Conservation (phyloP, 1,139 yeast genomes). For the Lodderomyces margitis region DNA sequence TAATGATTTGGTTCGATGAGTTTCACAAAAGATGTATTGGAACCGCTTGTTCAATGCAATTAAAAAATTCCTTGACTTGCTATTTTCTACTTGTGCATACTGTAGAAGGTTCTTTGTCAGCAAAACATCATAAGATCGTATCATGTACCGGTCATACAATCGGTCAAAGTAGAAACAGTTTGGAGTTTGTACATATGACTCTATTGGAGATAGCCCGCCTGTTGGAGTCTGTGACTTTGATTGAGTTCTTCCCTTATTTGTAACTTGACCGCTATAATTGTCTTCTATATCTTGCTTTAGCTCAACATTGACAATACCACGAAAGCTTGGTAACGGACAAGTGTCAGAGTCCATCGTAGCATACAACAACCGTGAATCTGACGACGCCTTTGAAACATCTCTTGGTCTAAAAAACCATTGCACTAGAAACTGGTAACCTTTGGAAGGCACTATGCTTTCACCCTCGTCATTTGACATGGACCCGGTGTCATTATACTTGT, state of each 20-base stretch:
- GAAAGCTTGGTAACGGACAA: slow-evolving; percentile 71
- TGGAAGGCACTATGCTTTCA: slow-evolving; percentile 33
- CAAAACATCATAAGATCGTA: slow-evolving; percentile 73
- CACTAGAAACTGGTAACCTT: slow-evolving; percentile 59
- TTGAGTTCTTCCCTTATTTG: slow-evolving; percentile 6
- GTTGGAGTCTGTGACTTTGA: slow-evolving; percentile 1
- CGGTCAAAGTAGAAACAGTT: slow-evolving; percentile 83
- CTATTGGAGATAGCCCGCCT: slow-evolving; percentile 26
- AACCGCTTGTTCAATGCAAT: slow-evolving; percentile 66
- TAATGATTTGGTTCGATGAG: slow-evolving; percentile 64
- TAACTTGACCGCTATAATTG: slow-evolving; percentile 12
- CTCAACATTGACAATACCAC: slow-evolving; percentile 73
- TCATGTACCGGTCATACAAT: slow-evolving; percentile 83
- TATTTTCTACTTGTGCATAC: slow-evolving; percentile 51
- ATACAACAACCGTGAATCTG: slow-evolving; percentile 72
- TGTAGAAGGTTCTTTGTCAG: slow-evolving; percentile 44
- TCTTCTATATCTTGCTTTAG: slow-evolving; percentile 68
- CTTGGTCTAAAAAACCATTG: slow-evolving; percentile 94
- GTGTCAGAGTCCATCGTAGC: slow-evolving; percentile 87
- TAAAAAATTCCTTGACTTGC: slow-evolving; percentile 56
- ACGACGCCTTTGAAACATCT: slow-evolving; percentile 67
- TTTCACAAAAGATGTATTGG: slow-evolving; percentile 73
- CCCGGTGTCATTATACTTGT: neutral
- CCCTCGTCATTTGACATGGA: neutral
- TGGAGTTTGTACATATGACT: slow-evolving; percentile 54